Evolutionary conservation across 2,329 filamentous ascomycete species (phyloP).

Genomic region (Magnaporthiopsis incrustans): DNA sequence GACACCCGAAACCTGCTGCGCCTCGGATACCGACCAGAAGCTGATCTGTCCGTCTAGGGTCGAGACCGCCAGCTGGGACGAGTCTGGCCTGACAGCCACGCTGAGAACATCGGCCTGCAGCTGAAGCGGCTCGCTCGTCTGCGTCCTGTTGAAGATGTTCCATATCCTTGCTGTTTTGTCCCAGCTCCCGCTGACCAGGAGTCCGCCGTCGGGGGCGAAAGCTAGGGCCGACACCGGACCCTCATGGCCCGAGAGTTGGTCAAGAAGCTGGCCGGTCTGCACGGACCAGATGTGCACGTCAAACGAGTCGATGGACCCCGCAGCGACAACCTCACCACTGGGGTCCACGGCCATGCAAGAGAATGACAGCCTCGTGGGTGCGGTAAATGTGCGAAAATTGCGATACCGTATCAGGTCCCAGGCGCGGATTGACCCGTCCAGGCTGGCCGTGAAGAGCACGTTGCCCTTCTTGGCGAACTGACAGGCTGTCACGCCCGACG

Average conservation of each 20-base stretch:
- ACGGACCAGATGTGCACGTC: constrained; percentile 99
- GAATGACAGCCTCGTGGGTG: constrained; percentile 83
- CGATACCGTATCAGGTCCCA: constrained; percentile 96
- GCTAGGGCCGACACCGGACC: constrained; percentile 83
- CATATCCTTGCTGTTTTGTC: constrained; percentile 92
- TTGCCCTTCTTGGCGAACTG: constrained; percentile 94
- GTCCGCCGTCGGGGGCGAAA: constrained; percentile 79
- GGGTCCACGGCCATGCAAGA: constrained; percentile 94
- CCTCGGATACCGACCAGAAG: constrained; percentile 90
- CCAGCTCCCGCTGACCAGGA: constrained; percentile 89
- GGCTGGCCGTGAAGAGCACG: constrained; percentile 87
- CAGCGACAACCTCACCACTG: constrained; percentile 91
- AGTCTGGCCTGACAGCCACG: constrained; percentile 82
- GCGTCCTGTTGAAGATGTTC: constrained; percentile 89
- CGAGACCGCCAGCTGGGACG: constrained; percentile 81
- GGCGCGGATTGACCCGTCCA: constrained; percentile 88
- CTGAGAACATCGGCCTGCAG: constrained; percentile 85
- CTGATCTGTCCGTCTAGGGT: constrained; percentile 89
- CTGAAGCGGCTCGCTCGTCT: constrained; percentile 90
- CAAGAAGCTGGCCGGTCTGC: constrained; percentile 90
- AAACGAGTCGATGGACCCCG: constrained; percentile 90
- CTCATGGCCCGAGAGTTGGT: constrained; percentile 86
- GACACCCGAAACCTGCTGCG: constrained; percentile 74
- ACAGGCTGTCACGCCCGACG: constrained; percentile 86
- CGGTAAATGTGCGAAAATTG: constrained; percentile 96